Evolutionary conservation across 768 basidiomycete genomes (phyloP).

Genomic region (Tylopilus intermedius): DNA sequence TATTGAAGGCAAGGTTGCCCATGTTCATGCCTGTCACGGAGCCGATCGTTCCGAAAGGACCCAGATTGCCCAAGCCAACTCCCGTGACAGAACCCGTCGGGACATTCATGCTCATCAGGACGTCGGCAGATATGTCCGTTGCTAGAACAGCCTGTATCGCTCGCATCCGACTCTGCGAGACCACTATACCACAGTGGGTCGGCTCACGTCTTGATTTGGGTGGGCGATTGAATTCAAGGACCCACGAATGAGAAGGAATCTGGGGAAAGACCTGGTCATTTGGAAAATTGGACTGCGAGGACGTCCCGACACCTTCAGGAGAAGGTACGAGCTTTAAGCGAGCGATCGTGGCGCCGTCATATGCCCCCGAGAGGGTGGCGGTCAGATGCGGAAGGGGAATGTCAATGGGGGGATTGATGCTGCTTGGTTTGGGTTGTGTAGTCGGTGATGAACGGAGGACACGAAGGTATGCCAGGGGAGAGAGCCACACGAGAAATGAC

Average conservation of each 20-base stretch:
- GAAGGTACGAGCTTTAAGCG: constrained; percentile 42
- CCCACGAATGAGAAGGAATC: constrained; percentile 43
- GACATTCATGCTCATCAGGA: constrained; percentile 22
- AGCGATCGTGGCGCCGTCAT: constrained; percentile 52
- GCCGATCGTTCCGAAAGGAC: constrained; percentile 23
- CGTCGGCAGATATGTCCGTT: constrained; percentile 22
- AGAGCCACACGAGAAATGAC: constrained; percentile 67
- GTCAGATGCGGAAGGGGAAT: constrained; percentile 49
- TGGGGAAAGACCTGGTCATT: constrained; percentile 26
- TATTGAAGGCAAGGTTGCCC: constrained; percentile 24
- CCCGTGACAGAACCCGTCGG: constrained; percentile 10
- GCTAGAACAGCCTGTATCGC: constrained; percentile 66
- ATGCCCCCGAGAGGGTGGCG: constrained; percentile 34
- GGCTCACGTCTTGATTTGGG: constrained; percentile 34
- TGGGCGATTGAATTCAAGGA: constrained; percentile 63
- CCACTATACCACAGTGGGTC: constrained; percentile 51
- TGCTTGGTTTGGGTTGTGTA: constrained; percentile 11
- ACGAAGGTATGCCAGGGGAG: constrained; percentile 64
- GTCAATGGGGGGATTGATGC: constrained; percentile 33
- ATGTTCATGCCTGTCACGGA: constrained; percentile 17
- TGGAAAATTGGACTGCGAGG: constrained; percentile 12
- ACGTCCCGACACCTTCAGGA: constrained; percentile 14
- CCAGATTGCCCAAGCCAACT: constrained; percentile 20
- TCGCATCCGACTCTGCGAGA: constrained; percentile 69
- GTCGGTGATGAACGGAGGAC: constrained; percentile 40